phyloP scores from a whole-genome alignment of 192 early-diverging fungal genomes.

The Linnemannia zychae region DNA sequence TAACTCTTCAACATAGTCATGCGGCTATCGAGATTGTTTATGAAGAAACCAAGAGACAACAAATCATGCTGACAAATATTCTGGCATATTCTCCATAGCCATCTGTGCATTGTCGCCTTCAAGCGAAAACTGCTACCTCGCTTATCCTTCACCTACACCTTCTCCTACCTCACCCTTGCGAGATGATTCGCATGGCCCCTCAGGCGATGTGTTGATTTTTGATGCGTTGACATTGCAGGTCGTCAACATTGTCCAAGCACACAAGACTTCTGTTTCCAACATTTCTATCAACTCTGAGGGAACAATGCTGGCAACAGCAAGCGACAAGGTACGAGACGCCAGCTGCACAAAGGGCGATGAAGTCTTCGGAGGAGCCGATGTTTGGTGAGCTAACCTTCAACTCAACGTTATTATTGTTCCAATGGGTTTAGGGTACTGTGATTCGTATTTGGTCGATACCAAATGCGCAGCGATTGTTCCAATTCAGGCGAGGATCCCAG shows the following conservation, averaged over 20 bases:
- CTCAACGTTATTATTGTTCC: constrained; percentile 6
- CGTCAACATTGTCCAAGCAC: constrained; percentile 94
- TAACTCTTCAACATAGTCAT: not conserved
- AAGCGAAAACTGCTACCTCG: constrained; percentile 94
- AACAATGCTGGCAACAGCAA: constrained; percentile 93
- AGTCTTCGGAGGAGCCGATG: not conserved
- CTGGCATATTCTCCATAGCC: constrained; percentile 60
- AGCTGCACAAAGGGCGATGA: too few species aligned
- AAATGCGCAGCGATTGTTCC: constrained; percentile 86
- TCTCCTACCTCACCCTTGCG: constrained; percentile 69
- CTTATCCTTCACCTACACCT: constrained; percentile 88
- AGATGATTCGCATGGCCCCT: constrained; percentile 64
- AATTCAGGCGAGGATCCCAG: constrained; percentile 96
- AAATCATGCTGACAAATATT: constrained; percentile 1
- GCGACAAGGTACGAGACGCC: constrained; percentile 94
- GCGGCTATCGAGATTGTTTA: not conserved
- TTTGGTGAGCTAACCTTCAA: not conserved
- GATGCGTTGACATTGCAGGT: constrained; percentile 90
- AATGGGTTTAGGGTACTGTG: constrained; percentile 82
- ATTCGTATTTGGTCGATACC: constrained; percentile 95
- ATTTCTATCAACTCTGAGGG: constrained; percentile 93
- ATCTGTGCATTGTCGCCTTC: constrained; percentile 94
- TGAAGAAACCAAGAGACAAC: not conserved
- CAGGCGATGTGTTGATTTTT: constrained; percentile 93
- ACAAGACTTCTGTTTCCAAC: constrained; percentile 91